Evolutionary conservation across 2,329 filamentous ascomycete genomes (phyloP), one percentile per base, ranked within the genome.

Genomic region (Cryphonectria parasitica): DNA sequence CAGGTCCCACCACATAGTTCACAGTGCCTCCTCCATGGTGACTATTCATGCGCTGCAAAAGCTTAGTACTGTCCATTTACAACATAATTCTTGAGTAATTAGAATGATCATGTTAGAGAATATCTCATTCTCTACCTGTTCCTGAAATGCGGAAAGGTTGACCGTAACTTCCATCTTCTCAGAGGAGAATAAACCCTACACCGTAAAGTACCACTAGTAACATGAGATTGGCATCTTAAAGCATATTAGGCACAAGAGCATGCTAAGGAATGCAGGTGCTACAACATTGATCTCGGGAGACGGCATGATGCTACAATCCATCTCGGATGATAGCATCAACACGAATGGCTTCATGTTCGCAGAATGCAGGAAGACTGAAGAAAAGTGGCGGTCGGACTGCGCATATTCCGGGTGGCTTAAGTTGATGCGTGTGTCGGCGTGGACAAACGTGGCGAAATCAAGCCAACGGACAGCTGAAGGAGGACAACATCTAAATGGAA

Each of bases 241-340:
- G 49, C 13, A 5, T 4, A 70, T n/a, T 31, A 31, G 54, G 49
- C n/a, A 54, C 22, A 17, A 25, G 52, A n/a, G 39, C 28, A 66
- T 61, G 13, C 13, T 5, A 13, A 19, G 17, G 41, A 39, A 62
- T 8, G 22, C 15, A 69, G 3, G 43, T 34, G 41, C 39, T 31
- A 54, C 34, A 45, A 22, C 52, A 34, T 6, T 31, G 41, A 60
- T 49, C 56, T 58, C 66, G 71, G 68, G 64, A 70, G n/a, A n/a
- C 49, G 39, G 66, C 68, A 68, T 66, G 5, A 63, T 19, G 39
- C 66, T 64, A 56, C 58, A 68, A 41, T 39, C 39, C 62, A 67
- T 64, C n/a, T 64, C 64, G 70, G 67, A 49, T 65, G 49, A 43
- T 52, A 56, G 67, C 61, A 54, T 65, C 17, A 41, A 62, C 36